These are phyloP conservation scores for Myriosclerotinia scirpicola DNA, from an alignment of 2,329 filamentous ascomycete genomes.

Conservation along the genomic window DNA sequence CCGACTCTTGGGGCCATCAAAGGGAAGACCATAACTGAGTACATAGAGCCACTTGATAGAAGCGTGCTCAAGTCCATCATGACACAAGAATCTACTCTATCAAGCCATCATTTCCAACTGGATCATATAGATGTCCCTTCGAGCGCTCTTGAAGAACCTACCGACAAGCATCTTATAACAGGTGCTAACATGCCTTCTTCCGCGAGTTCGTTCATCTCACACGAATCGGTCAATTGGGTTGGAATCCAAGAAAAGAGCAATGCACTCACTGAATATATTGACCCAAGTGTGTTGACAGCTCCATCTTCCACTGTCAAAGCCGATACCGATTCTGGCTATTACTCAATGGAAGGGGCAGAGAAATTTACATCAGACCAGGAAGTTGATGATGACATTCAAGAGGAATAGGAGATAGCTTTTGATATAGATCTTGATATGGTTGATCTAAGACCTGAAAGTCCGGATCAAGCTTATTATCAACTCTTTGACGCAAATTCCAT, in stretches of 20 bases:
- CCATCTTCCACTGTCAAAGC: slow-evolving; percentile 6
- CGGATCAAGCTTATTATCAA: slow-evolving; percentile 20
- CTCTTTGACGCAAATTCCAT: slow-evolving; percentile 20
- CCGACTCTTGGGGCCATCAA: slow-evolving; percentile 14
- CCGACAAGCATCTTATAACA: background rate
- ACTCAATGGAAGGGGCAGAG: slow-evolving; percentile 15
- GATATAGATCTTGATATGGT: background rate
- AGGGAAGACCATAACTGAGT: background rate
- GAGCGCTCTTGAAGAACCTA: background rate
- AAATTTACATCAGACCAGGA: background rate
- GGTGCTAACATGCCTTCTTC: background rate
- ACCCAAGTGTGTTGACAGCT: slow-evolving; percentile 7
- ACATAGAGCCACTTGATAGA: background rate
- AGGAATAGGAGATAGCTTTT: background rate
- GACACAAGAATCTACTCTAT: background rate
- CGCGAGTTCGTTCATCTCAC: background rate
- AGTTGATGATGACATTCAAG: background rate
- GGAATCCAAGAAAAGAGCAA: background rate
- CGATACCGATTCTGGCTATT: slow-evolving; percentile 17
- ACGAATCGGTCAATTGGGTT: background rate
- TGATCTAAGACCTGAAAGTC: slow-evolving; percentile 8
- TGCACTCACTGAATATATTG: background rate
- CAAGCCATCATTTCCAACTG: background rate
- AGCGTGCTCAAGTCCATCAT: background rate
- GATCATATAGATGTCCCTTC: background rate